Conservation (phyloP, 768 basidiomycete species). For the Phaffia tasmanica region DNA sequence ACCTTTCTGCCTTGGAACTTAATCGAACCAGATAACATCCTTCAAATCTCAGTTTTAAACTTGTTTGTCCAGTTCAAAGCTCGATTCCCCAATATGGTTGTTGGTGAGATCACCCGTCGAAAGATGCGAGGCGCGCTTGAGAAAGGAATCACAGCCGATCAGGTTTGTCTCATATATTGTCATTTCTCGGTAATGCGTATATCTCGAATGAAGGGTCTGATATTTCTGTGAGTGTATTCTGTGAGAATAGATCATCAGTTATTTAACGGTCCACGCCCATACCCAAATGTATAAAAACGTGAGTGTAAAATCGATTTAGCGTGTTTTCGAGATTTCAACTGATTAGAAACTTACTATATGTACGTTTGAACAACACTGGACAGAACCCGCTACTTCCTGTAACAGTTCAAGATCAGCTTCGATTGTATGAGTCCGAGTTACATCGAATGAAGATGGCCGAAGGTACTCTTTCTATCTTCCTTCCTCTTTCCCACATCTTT, state of each 20-base stretch:
- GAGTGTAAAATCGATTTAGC: constrained; percentile 29
- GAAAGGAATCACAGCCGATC: constrained; percentile 93
- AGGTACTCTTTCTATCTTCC: constrained; percentile 45
- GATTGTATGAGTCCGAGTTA: constrained; percentile 92
- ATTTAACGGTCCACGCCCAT: constrained; percentile 86
- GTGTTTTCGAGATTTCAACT: not conserved
- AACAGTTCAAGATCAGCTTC: constrained; percentile 94
- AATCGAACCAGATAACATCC: constrained; percentile 60
- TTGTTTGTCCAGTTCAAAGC: constrained; percentile 85
- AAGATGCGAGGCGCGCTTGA: constrained; percentile 86
- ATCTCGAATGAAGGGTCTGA: not conserved
- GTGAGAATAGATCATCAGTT: constrained; percentile 71
- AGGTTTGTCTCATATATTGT: constrained; percentile 48
- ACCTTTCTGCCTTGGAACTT: not conserved
- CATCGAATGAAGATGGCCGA: constrained; percentile 79
- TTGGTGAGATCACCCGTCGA: constrained; percentile 86
- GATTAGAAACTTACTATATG: not conserved
- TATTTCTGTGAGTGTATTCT: not conserved
- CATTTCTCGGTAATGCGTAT: constrained; percentile 28
- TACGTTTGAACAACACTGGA: not conserved
- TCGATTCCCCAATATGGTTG: constrained; percentile 93
- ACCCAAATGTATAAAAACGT: constrained; percentile 96
- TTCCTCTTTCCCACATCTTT: constrained; percentile 5
- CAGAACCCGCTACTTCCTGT: constrained; percentile 89
- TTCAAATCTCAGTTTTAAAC: constrained; percentile 91